These are phyloP conservation scores for Caryopteris hybrid DNA, from an alignment of 305 asterid species.

Conservation along the genomic window DNA sequence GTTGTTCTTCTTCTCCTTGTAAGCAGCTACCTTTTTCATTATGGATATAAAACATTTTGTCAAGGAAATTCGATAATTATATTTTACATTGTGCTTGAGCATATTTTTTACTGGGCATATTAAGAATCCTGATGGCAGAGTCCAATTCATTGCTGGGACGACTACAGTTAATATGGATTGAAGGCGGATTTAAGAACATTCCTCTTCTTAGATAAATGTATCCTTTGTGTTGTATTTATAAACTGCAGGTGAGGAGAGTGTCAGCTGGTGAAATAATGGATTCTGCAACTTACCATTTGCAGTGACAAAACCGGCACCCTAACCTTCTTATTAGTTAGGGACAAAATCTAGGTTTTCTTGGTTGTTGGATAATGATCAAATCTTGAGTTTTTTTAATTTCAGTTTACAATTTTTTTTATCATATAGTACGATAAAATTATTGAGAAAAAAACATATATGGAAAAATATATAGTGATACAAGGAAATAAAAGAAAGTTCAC, in stretches of 20 bases:
- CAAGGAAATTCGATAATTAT: neutral
- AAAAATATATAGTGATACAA: too few species aligned
- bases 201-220: slow-evolving; percentile 1
- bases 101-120: slow-evolving; percentile 84
- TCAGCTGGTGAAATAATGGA: slow-evolving; percentile 99
- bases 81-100: slow-evolving; percentile 20
- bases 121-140: slow-evolving; percentile 44
- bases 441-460: too few species aligned
- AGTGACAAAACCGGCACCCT: slow-evolving; percentile 96
- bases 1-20: slow-evolving; percentile 69
- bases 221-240: slow-evolving; percentile 6
- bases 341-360: too few species aligned
- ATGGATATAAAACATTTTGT: neutral
- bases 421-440: too few species aligned
- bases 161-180: slow-evolving; percentile 29
- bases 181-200: slow-evolving; percentile 6
- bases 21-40: slow-evolving; percentile 40
- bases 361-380: too few species aligned
- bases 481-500: too few species aligned
- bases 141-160: slow-evolving; percentile 60
- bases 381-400: too few species aligned
- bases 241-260: slow-evolving; percentile 83
- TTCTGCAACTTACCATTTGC: slow-evolving; percentile 94
- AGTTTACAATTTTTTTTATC: too few species aligned
- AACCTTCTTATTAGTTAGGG: slow-evolving; percentile 42